Evolutionary conservation across 495 filamentous ascomycete species (phyloP).

Genomic region (Friedmanniomyces endolithicus): DNA sequence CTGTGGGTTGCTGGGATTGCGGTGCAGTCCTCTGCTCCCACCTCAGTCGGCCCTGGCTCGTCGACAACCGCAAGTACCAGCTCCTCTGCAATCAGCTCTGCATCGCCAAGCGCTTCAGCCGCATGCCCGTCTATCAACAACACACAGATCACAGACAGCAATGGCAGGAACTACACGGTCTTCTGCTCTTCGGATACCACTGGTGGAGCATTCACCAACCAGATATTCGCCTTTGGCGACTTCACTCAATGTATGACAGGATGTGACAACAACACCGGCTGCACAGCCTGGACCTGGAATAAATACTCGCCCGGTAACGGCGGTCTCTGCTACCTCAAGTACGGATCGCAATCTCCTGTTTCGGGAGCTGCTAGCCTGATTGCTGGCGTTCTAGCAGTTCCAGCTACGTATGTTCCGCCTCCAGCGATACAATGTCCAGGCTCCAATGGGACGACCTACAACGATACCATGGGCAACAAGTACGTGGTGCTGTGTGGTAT

Average conservation of each 20-base stretch:
- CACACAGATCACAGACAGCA: conserved; percentile 2
- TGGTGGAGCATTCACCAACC: not conserved
- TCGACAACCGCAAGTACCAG: not conserved
- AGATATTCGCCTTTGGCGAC: not conserved
- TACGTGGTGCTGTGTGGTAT: not conserved
- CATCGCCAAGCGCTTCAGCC: not conserved
- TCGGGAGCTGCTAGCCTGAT: not conserved
- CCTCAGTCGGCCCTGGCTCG: not conserved
- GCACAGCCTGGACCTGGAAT: conserved; percentile 1
- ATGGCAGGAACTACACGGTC: conserved; percentile 7
- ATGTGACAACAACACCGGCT: not conserved
- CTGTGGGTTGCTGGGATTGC: not conserved
- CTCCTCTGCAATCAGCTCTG: not conserved
- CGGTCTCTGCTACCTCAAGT: conserved; percentile 6
- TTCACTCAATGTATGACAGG: conserved; percentile 1
- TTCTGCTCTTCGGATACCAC: not conserved
- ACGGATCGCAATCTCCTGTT: not conserved
- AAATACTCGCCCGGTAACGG: not conserved
- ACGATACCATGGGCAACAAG: not conserved
- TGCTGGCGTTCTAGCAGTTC: not conserved
- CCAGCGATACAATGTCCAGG: not conserved
- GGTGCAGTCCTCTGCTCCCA: not conserved
- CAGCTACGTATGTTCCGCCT: too few species aligned
- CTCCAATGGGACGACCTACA: conserved; percentile 4
- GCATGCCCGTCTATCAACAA: conserved; percentile 4